Base-by-base conservation (phyloP, 1,284 basidiomycete species). In the Trametes sp. region DNA sequence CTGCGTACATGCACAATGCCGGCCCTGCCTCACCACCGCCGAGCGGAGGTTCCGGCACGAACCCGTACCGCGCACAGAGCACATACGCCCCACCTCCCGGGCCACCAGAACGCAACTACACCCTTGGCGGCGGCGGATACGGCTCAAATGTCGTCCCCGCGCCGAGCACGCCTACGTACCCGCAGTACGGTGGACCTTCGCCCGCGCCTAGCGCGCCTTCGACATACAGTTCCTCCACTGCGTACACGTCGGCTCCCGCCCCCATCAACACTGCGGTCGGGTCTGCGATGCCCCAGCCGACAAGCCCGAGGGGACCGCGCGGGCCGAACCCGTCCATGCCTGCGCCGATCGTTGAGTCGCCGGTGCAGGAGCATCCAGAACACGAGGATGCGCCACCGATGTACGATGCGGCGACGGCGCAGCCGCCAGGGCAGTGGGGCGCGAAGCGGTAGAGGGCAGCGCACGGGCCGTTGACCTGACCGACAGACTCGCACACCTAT, bases 111-210 rank as follows among this genome's bases (percentile, higher is more conserved):
- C 83, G 82, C 26, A 80, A 76, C 64, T 88, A 90, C 73, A 83
- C 85, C 5, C 77, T 85, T 35, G 84, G 85, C 11, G 86, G 85
- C 26, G 81, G 81, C 54, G 82, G 83, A 6, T 90, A 91, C 62
- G 83, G 82, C 10, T 67, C 68, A 38, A 85, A 80, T 69, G 70
- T 76, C 24, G 77, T 82, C 9, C 86, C 84, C 14, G 64, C 67
- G 10, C 50, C 67, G 33, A 57, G 60, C 46, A 49, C 38, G 35
- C 45, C 63, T 1, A 52, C 66, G 23, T 61, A 67, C 55, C 66
- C 67, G 4, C 68, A 67, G 48, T 71, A 70, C 59, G 61, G 67
- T 8, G 57, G 56, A 14, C 59, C 59, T 4, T 67, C 67, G 16
- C 64, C 67, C n/a, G 67, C 67, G 11, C 67, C 67, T 8, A 67